A percentile compares a stretch with the other conserved stretches of the same genome.
phyloP scores from a whole-genome alignment of 495 filamentous ascomycete genomes.

The Thozetella sp. region DNA sequence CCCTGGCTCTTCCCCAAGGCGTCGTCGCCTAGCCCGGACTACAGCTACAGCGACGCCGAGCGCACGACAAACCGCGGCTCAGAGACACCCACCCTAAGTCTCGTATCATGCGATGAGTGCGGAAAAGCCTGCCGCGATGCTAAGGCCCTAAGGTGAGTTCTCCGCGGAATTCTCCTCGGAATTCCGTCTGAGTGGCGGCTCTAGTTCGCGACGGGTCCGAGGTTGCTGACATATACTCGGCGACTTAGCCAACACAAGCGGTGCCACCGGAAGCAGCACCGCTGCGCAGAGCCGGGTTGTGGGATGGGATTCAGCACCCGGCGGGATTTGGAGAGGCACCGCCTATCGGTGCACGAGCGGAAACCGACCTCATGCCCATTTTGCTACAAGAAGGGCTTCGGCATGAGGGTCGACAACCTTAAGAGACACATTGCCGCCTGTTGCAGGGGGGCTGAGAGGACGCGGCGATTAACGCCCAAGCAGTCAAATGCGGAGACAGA shows the following conservation, averaged over 20 bases:
- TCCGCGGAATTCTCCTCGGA: not conserved
- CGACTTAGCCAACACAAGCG: conserved; percentile 4
- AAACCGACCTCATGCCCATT: not conserved
- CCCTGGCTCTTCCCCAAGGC: not conserved
- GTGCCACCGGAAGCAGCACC: conserved; percentile 1
- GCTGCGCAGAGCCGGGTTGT: not conserved
- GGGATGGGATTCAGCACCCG: not conserved
- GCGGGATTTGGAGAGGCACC: conserved; percentile 1
- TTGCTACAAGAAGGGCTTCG: not conserved
- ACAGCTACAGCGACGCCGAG: not conserved
- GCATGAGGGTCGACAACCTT: not conserved
- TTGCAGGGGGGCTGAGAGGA: not conserved
- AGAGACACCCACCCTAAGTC: not conserved
- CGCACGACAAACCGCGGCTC: not conserved
- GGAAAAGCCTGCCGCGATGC: not conserved
- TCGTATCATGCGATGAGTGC: not conserved
- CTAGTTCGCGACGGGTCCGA: not conserved
- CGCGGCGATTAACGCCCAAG: no score
- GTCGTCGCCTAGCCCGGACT: not conserved
- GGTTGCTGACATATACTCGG: not conserved
- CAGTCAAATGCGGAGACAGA: no score
- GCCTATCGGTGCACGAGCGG: not conserved
- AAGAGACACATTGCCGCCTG: not conserved
- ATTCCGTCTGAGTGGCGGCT: not conserved
- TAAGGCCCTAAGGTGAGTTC: not conserved